A percentile compares a stretch with the other conserved stretches of the same genome.
Evolutionary conservation across 148 eudicot genomes (phyloP).

Genomic region (Rhododendron mucronatum): DNA sequence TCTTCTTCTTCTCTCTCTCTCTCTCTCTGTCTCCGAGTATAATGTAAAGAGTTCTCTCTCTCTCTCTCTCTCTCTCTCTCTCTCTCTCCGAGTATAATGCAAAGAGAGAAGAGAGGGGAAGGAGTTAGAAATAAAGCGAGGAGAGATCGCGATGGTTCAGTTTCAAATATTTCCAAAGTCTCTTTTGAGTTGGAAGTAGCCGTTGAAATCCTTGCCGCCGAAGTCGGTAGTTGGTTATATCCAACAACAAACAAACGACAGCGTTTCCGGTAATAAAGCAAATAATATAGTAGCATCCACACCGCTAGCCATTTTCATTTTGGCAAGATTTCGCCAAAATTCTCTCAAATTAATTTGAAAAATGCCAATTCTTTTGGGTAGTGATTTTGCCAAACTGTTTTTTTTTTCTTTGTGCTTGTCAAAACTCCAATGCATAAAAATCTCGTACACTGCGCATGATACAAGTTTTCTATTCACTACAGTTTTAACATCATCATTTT

Average conservation of each 20-base stretch:
- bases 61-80: conserved; percentile 3
- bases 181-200: background rate
- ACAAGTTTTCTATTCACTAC: too few species aligned
- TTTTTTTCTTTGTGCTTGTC: too few species aligned
- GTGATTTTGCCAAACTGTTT: too few species aligned
- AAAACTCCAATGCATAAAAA: too few species aligned
- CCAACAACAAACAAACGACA: background rate
- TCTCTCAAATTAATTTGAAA: too few species aligned
- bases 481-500: too few species aligned
- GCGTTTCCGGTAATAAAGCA: background rate
- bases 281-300: too few species aligned
- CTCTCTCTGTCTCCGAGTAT: background rate
- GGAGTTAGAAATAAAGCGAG: background rate
- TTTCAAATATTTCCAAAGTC: background rate
- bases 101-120: background rate
- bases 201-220: background rate
- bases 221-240: background rate
- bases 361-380: too few species aligned
- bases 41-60: too few species aligned
- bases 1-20: background rate
- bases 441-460: too few species aligned
- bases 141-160: background rate
- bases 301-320: too few species aligned
- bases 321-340: too few species aligned
- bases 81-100: background rate